A percentile compares a stretch with the other conserved stretches of the same genome.
Evolutionary conservation across 2,329 filamentous ascomycete genomes (phyloP).

Genomic region (Basipetospora chlamydospora): DNA sequence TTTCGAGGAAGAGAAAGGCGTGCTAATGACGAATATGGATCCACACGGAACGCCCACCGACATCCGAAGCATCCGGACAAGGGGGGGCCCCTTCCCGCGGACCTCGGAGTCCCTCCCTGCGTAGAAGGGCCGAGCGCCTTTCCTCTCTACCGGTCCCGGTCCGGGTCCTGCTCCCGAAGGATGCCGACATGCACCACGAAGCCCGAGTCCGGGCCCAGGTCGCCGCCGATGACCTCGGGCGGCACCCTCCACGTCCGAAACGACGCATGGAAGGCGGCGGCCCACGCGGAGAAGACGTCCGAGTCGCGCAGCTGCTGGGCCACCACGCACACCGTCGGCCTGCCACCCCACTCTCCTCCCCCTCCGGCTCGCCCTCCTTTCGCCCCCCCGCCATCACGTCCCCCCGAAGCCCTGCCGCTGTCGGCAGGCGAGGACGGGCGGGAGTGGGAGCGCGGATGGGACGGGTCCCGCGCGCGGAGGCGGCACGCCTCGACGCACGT

Average conservation of each 20-base stretch:
- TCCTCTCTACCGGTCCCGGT: not conserved
- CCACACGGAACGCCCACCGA: no score
- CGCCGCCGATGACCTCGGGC: constrained; percentile 43
- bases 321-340: constrained; percentile 59
- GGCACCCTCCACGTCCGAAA: constrained; percentile 70
- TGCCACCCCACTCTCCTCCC: no score
- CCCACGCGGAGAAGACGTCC: constrained; percentile 74
- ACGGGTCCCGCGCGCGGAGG: constrained; percentile 25
- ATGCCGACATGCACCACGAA: constrained; percentile 75
- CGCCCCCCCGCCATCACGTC: constrained; percentile 8
- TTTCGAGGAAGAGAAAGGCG: no score
- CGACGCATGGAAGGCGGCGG: constrained; percentile 46
- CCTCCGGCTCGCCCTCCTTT: constrained; percentile 6
- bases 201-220: constrained; percentile 49
- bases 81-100: no score
- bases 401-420: not conserved
- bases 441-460: not conserved
- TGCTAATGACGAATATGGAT: no score
- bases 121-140: no score
- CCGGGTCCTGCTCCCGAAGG: no score
- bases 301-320: constrained; percentile 80
- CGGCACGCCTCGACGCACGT: constrained; percentile 64
- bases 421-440: not conserved
- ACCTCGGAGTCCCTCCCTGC: no score
- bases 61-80: no score